Conservation (phyloP, 2,329 filamentous ascomycete genomes). For the Phyllosticta citribraziliensis region DNA sequence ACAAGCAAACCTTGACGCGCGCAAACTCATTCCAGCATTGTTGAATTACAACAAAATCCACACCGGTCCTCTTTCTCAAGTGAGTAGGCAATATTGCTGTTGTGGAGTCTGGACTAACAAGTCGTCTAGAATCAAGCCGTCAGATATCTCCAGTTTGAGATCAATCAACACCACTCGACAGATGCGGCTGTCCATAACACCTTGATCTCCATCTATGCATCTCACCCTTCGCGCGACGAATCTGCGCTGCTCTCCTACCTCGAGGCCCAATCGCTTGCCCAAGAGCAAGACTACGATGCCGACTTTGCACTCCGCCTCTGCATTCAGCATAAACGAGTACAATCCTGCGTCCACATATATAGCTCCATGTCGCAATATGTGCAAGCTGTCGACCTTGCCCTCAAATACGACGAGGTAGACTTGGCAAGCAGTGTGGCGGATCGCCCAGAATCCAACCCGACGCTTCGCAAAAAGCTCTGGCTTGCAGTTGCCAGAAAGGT, state of each 20-base stretch:
- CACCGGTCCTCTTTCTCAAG: slow-evolving; percentile 48
- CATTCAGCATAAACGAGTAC: slow-evolving; percentile 85
- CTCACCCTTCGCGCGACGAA: slow-evolving; percentile 73
- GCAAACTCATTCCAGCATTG: slow-evolving; percentile 83
- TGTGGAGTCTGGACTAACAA: background rate
- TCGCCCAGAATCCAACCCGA: slow-evolving; percentile 44
- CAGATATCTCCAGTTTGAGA: slow-evolving; percentile 85
- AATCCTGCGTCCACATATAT: slow-evolving; percentile 95
- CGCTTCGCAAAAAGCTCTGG: slow-evolving; percentile 88
- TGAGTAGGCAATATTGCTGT: slow-evolving; percentile 27
- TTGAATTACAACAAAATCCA: slow-evolving; percentile 84
- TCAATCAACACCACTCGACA: slow-evolving; percentile 72
- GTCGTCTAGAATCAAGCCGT: slow-evolving; percentile 67
- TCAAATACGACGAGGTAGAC: slow-evolving; percentile 82
- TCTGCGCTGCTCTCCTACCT: slow-evolving; percentile 79
- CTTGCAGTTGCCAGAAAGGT: slow-evolving; percentile 90
- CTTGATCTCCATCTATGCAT: slow-evolving; percentile 89
- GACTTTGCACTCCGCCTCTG: slow-evolving; percentile 94
- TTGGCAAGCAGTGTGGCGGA: slow-evolving; percentile 79
- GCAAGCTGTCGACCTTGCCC: slow-evolving; percentile 83
- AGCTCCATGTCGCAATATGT: slow-evolving; percentile 91
- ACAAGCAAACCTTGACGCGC: slow-evolving; percentile 72
- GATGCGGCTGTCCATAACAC: slow-evolving; percentile 93
- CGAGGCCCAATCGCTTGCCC: slow-evolving; percentile 64
- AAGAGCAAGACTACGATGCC: slow-evolving; percentile 79